phyloP scores from a whole-genome alignment of 2,329 filamentous ascomycete genomes.

The Xylariaceae sp. region DNA sequence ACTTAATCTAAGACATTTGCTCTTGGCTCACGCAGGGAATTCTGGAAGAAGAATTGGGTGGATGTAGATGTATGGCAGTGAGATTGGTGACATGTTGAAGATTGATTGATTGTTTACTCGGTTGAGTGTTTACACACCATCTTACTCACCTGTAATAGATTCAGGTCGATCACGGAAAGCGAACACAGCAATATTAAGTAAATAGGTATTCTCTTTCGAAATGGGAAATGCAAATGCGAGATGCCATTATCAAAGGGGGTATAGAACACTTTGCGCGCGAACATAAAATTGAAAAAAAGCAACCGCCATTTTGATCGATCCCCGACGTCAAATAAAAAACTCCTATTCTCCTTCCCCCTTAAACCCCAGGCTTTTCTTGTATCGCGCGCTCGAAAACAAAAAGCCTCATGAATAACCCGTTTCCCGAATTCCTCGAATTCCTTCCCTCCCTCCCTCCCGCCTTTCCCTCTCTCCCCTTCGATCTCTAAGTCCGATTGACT shows the following conservation, averaged over 20 bases:
- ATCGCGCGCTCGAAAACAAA: too few relatives aligned
- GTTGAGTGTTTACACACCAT: too few relatives aligned
- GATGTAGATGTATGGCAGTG: too few relatives aligned
- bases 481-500: neutral
- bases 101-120: too few relatives aligned
- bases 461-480: neutral
- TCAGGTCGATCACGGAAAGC: too few relatives aligned
- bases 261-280: neutral
- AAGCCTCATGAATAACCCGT: too few relatives aligned
- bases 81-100: too few relatives aligned
- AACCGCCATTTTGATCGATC: slow-evolving; percentile 2
- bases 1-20: neutral
- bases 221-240: neutral
- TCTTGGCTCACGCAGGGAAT: neutral
- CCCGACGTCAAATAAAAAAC: neutral
- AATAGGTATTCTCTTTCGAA: neutral
- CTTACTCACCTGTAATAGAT: too few relatives aligned
- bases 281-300: neutral
- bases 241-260: neutral
- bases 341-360: slow-evolving; percentile 10
- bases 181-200: too few relatives aligned
- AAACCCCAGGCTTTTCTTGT: too few relatives aligned
- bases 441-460: neutral
- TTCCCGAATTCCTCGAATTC: slow-evolving; percentile 3
- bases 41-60: neutral